A percentile compares a stretch with the other conserved stretches of the same genome.
These are phyloP conservation scores for Pseudopyricularia cyperi DNA, from an alignment of 2,329 filamentous ascomycete species.

Conservation along the genomic window DNA sequence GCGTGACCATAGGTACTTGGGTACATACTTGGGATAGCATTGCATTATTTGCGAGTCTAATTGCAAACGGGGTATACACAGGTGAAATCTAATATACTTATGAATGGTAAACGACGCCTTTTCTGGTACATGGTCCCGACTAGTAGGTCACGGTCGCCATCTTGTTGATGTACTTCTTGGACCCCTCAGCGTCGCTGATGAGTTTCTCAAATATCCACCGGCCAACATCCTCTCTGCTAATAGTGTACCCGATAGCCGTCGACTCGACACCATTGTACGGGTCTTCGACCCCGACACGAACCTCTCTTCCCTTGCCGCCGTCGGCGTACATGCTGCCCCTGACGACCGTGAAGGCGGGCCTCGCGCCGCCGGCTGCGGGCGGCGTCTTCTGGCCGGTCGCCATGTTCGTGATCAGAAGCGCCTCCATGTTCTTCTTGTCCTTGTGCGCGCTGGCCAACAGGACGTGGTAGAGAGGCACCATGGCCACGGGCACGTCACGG, in stretches of 20 bases:
- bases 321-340: constrained; percentile 17
- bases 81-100: too few relatives aligned
- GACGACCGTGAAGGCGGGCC: constrained; percentile 16
- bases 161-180: background rate
- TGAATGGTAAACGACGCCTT: too few relatives aligned
- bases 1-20: too few relatives aligned
- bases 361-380: constrained; percentile 8
- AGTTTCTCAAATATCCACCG: constrained; percentile 7
- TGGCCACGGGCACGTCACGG: constrained; percentile 24
- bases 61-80: too few relatives aligned
- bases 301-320: constrained; percentile 1
- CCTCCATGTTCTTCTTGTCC: constrained; percentile 33
- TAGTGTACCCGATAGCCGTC: constrained; percentile 3
- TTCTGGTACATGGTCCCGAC: too few relatives aligned
- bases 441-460: constrained; percentile 21
- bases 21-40: too few relatives aligned
- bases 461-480: constrained; percentile 25
- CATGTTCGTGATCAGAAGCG: constrained; percentile 13
- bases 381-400: constrained; percentile 14
- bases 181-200: constrained; percentile 2
- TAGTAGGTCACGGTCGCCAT: constrained; percentile 6
- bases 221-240: background rate
- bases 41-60: too few relatives aligned
- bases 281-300: constrained; percentile 14
- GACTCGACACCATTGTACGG: constrained; percentile 16